Conservation (phyloP, 1,139 yeast genomes). For the Yamadazyma triangularis region DNA sequence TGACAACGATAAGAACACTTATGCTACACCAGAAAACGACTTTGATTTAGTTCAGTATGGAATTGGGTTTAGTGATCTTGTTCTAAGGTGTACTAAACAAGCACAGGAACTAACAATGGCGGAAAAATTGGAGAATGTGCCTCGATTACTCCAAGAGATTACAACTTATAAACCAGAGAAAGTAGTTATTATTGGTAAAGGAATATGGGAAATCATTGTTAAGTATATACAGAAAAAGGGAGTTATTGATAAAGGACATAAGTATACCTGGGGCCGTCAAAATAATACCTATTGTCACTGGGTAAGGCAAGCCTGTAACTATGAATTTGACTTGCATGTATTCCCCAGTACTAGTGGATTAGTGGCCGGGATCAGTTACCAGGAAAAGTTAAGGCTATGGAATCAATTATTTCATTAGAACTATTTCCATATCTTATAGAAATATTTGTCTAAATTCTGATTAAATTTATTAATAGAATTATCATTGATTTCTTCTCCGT, state of each 20-base stretch:
- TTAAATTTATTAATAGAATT: constrained; percentile 23
- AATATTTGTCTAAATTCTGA: constrained; percentile 29
- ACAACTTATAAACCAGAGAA: constrained; percentile 29
- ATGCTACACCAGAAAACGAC: constrained; percentile 53
- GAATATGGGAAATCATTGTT: constrained; percentile 68
- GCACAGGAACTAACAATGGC: constrained; percentile 48
- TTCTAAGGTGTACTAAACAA: constrained; percentile 58
- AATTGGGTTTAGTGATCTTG: constrained; percentile 72
- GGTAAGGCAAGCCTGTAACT: constrained; percentile 1
- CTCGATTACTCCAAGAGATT: constrained; percentile 47
- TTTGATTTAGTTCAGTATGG: constrained; percentile 39
- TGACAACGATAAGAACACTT: constrained; percentile 45
- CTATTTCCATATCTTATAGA: constrained; percentile 34
- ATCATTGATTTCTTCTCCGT: constrained; percentile 30
- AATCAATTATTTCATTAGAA: constrained; percentile 9
- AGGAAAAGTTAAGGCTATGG: constrained; percentile 51
- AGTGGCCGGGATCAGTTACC: constrained; percentile 49
- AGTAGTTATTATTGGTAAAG: constrained; percentile 67
- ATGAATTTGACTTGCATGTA: constrained; percentile 37
- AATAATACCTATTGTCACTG: constrained; percentile 12
- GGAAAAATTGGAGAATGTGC: constrained; percentile 58
- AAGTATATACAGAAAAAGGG: constrained; percentile 22
- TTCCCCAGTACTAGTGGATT: constrained; percentile 76
- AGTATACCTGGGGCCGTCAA: constrained; percentile 55
- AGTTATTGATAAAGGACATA: constrained; percentile 5